Percentiles rank a stretch among this genome's conserved stretches.
Conservation (phyloP, 2,329 filamentous ascomycete species). For the Allantophomopsis lycopodina region DNA sequence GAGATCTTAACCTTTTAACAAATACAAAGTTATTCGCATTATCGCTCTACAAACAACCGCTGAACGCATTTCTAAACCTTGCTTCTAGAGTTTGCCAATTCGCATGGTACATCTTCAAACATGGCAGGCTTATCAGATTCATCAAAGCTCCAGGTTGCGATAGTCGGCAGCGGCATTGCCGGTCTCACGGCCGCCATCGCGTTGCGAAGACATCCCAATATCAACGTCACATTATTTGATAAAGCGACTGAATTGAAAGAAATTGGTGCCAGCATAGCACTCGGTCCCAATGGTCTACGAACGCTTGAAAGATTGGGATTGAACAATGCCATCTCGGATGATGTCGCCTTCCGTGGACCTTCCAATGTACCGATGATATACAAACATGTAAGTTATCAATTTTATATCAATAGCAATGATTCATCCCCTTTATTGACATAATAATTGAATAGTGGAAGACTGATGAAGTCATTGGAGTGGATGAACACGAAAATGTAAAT, state of each 20-base stretch:
- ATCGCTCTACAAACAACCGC: too few species aligned
- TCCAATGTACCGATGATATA: conserved; percentile 21
- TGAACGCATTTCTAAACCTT: not conserved
- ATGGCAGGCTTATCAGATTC: not conserved
- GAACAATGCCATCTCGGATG: conserved; percentile 17
- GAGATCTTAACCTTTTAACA: too few species aligned
- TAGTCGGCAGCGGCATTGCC: conserved; percentile 23
- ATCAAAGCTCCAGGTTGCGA: conserved; percentile 10
- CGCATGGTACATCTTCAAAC: not conserved
- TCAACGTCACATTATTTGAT: conserved; percentile 22
- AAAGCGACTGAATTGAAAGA: conserved; percentile 20
- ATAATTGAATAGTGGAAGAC: conserved; percentile 18
- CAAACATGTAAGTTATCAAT: conserved; percentile 9
- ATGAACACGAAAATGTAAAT: conserved; percentile 16
- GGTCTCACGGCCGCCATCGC: conserved; percentile 23
- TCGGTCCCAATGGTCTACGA: conserved; percentile 23
- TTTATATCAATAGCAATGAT: not conserved
- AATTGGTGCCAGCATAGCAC: conserved; percentile 23
- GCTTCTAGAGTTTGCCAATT: not conserved
- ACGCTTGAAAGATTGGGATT: conserved; percentile 21
- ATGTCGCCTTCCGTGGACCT: conserved; percentile 19
- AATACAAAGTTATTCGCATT: too few species aligned
- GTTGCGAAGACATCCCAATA: conserved; percentile 14
- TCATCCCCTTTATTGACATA: not conserved
- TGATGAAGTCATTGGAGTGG: conserved; percentile 20